These are phyloP conservation scores for Colletotrichum spaethianum DNA, from an alignment of 2,329 filamentous ascomycete genomes.

Conservation along the genomic window DNA sequence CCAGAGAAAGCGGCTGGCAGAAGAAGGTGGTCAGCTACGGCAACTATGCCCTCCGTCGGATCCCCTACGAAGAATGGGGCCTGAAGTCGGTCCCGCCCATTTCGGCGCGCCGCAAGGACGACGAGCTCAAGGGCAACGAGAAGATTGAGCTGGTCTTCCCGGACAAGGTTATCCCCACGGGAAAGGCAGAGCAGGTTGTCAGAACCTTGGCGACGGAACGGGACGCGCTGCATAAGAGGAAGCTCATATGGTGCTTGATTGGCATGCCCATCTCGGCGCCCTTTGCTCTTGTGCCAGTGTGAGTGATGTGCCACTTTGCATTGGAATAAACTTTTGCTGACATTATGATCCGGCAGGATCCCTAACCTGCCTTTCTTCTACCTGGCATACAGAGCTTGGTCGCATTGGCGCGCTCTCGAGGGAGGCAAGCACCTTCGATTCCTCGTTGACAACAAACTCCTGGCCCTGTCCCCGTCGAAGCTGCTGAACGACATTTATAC, in stretches of 20 bases:
- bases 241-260: conserved; percentile 84
- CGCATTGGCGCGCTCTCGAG: conserved; percentile 87
- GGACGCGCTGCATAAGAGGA: conserved; percentile 81
- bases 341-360: conserved; percentile 66
- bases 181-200: conserved; percentile 76
- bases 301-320: conserved; percentile 55
- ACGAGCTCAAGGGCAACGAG: conserved; percentile 73
- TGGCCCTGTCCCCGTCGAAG: conserved; percentile 75
- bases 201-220: conserved; percentile 82
- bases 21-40: conserved; percentile 88
- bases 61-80: conserved; percentile 98
- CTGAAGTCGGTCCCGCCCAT: conserved; percentile 93
- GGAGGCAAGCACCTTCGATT: conserved; percentile 90
- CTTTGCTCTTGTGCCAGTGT: conserved; percentile 89
- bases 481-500: conserved; percentile 82
- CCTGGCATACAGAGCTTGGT: conserved; percentile 90
- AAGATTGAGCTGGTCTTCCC: conserved; percentile 86
- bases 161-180: conserved; percentile 74
- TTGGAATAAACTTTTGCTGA: conserved; percentile 7
- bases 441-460: conserved; percentile 80
- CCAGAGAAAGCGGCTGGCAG: conserved; percentile 88
- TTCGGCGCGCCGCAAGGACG: conserved; percentile 74
- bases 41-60: conserved; percentile 86
- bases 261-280: conserved; percentile 89
- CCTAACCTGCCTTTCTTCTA: conserved; percentile 99